Base-by-base conservation (phyloP, 2,329 filamentous ascomycete species). In the Colletotrichum cuscutae region DNA sequence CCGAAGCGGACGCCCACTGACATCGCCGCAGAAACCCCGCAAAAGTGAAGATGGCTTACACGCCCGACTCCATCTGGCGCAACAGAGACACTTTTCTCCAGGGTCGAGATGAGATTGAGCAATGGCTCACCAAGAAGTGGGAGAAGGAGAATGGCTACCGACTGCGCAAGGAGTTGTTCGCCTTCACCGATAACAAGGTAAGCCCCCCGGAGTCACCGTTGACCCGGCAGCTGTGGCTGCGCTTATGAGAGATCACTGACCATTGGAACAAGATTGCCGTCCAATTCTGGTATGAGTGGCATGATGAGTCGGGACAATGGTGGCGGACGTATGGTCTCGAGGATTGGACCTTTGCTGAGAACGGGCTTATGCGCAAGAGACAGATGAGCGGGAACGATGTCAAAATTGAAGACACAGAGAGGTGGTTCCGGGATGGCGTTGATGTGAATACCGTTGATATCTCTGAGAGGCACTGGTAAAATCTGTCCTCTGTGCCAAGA, bases 231-330 rank as follows among this genome's bases (percentile, higher is more conserved):
- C 19, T 12, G 13, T 32, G 30, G 12, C 19, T 68, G 42, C 28
- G 35, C 22, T 22, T 49, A 13, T 13, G 22, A 37, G 11, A n/a
- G 49, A 15, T 8, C 5, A 26, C 28, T 56, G 53, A 13, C 4
- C 13, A 26, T 32, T 15, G 8, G 19, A 49, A 11, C 28, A 59
- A 90, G 82, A 96, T 95, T 75, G 94, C 94, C 1, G 95, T 97
- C 26, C 94, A 97, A 79, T 97, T 97, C 81, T 97, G 94, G 94
- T 97, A 96, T 78, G 93, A 97, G 81, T 95, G 91, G 83, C 88
- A 91, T 75, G 93, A 96, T 77, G 82, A 83, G 8, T 77, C 86
- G 1, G 92, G 93, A 49, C 91, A 94, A 80, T 97, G 94, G 94
- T 95, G 93, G 87, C 88, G 94, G n/a, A 95, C 93, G 57, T 97